Evolutionary conservation across 2,329 filamentous ascomycete species (phyloP).

Genomic region (Aspergillus jensenii): DNA sequence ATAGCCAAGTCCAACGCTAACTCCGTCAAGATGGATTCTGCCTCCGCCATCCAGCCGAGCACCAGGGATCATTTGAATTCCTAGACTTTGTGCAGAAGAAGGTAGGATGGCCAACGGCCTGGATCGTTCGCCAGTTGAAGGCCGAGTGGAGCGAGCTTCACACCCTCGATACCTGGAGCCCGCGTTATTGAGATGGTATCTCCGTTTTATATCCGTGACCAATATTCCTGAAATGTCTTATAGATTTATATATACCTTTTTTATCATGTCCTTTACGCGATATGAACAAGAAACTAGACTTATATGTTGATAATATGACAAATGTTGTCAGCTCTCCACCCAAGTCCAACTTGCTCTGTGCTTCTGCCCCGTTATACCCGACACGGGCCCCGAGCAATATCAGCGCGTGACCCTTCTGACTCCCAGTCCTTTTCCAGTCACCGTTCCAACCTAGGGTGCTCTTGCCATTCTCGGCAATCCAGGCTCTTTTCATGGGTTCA

Average conservation of each 20-base stretch:
- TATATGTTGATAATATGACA: neutral
- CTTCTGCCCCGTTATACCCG: neutral
- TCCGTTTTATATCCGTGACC: neutral
- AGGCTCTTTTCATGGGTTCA: too few species aligned
- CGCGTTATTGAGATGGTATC: neutral
- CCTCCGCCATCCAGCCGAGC: conserved; percentile 27
- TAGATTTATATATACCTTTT: neutral
- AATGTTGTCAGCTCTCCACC: neutral
- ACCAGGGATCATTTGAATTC: conserved; percentile 29
- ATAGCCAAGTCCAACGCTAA: neutral
- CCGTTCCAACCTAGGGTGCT: neutral
- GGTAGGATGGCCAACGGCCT: conserved; percentile 33
- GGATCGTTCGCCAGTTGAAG: conserved; percentile 30
- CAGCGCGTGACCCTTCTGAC: neutral
- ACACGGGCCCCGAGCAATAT: neutral
- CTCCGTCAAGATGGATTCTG: conserved; percentile 32
- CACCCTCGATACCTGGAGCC: conserved; percentile 16
- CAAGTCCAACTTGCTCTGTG: neutral
- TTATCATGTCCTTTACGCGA: too few species aligned
- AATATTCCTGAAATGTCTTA: neutral
- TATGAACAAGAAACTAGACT: neutral
- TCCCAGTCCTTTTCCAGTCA: neutral
- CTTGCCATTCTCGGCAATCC: neutral
- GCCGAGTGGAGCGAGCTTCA: conserved; percentile 31
- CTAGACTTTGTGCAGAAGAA: conserved; percentile 26